Evolutionary conservation across 345 rosid genomes (phyloP), one percentile per base, ranked within the genome.

Genomic region (Lepidium sativum): DNA sequence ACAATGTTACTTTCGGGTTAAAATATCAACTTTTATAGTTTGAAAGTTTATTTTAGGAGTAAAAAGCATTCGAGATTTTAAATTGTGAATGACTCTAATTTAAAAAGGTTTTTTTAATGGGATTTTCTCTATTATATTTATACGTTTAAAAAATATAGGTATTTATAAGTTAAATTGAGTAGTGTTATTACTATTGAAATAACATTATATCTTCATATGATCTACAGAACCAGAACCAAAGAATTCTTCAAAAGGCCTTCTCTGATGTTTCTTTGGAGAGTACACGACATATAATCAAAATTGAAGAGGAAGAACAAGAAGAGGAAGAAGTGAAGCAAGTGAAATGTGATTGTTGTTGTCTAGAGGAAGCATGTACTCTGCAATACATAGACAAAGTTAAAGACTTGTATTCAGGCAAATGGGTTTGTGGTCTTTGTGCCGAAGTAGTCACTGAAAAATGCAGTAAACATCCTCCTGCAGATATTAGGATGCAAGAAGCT

Each of bases 351-450:
- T 86, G 94, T 59, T 86, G 94, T 57, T 84, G 86, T 5, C 54
- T 84, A 40, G 72, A 67, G 65, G 94, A 86, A 80, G 90, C 81
- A 57, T 84, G 84, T 65, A 84, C 88, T 38, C 54, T 34, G 4
- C 79, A 43, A 11, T 86, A 82, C 79, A 77, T 86, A 60, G 76
- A 63, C 1, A 33, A 63, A 6, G 80, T 86, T n/a, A 60, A 76
- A 8, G 71, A 77, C 63, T 69, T 70, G 71, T 72, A 68, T 50
- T 71, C 63, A 2, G 95, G 91, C 10, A 77, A 67, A 1, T 87
- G 95, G 95, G 78, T 87, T 17, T 84, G 88, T 44, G 95, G 86
- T 3, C 84, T 84, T 38, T 87, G 91, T 12, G 27, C 76, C 4
- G 95, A 81, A 52, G 91, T 87, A 0, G 82, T 84, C 11, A 72